These are phyloP conservation scores for Ophiobolus disseminans DNA, from an alignment of 2,329 filamentous ascomycete genomes.

Conservation along the genomic window DNA sequence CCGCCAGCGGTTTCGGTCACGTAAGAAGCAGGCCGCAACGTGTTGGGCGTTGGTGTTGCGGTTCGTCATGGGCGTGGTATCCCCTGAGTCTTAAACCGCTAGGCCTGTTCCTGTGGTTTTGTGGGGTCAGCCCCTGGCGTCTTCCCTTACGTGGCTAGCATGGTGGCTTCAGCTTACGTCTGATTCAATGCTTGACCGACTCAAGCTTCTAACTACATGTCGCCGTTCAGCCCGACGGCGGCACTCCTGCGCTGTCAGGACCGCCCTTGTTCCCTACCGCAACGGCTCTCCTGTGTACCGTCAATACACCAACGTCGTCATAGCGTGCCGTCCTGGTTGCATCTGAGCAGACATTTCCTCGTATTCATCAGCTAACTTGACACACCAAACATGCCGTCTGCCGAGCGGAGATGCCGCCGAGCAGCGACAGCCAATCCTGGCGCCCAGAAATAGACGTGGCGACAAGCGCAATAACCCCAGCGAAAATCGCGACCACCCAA, in stretches of 20 bases:
- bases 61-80: slow-evolving; percentile 8
- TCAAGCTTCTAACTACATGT: slow-evolving; percentile 26
- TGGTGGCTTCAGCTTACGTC: slow-evolving; percentile 19
- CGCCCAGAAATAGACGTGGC: slow-evolving; percentile 36
- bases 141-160: slow-evolving; percentile 12
- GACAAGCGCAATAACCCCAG: slow-evolving; percentile 24
- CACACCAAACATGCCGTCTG: slow-evolving; percentile 17
- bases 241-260: slow-evolving; percentile 14
- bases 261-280: neutral
- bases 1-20: slow-evolving; percentile 6
- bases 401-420: slow-evolving; percentile 5
- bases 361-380: too few species aligned
- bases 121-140: slow-evolving; percentile 10
- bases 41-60: slow-evolving; percentile 1
- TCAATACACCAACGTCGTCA: too few species aligned
- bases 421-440: slow-evolving; percentile 22
- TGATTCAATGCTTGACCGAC: slow-evolving; percentile 26
- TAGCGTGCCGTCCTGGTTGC: too few species aligned
- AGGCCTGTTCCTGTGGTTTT: slow-evolving; percentile 13
- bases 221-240: slow-evolving; percentile 13
- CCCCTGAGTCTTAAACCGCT: slow-evolving; percentile 23
- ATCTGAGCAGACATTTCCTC: slow-evolving; percentile 4
- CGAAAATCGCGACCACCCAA: slow-evolving; percentile 30
- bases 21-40: slow-evolving; percentile 1
- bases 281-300: slow-evolving; percentile 4